phyloP scores from a whole-genome alignment of 495 filamentous ascomycete species.

The Pseudevernia furfuracea region DNA sequence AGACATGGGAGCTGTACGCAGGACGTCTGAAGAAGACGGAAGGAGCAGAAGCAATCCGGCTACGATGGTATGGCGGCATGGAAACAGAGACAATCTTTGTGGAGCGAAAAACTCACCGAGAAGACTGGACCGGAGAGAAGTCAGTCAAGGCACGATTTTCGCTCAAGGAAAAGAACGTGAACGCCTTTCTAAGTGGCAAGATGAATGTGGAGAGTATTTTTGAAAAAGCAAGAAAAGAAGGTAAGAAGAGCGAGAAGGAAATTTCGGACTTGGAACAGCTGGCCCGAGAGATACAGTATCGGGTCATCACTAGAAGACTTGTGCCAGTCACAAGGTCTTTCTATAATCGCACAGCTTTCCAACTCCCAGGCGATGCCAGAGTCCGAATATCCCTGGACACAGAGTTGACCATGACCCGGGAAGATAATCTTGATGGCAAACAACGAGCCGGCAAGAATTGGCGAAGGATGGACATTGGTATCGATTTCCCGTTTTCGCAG shows the following conservation, averaged over 20 bases:
- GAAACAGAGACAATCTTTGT: slow-evolving; percentile 90
- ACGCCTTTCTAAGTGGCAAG: slow-evolving; percentile 74
- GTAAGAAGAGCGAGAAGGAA: slow-evolving; percentile 82
- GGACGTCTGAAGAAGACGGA: slow-evolving; percentile 96
- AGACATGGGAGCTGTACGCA: slow-evolving; percentile 88
- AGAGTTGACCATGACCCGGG: slow-evolving; percentile 85
- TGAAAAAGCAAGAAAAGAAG: slow-evolving; percentile 88
- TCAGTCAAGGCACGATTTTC: slow-evolving; percentile 95
- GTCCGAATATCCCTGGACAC: slow-evolving; percentile 97
- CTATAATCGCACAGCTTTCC: slow-evolving; percentile 96
- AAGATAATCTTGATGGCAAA: slow-evolving; percentile 86
- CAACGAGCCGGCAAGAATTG: slow-evolving; percentile 78
- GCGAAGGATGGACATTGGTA: slow-evolving; percentile 95
- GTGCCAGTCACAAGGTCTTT: slow-evolving; percentile 85
- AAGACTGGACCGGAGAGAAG: slow-evolving; percentile 99
- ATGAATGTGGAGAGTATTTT: slow-evolving; percentile 77
- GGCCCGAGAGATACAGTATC: slow-evolving; percentile 88
- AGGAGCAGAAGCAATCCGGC: slow-evolving; percentile 90
- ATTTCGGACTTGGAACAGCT: slow-evolving; percentile 86
- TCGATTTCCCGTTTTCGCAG: slow-evolving; percentile 91
- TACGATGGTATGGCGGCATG: slow-evolving; percentile 98
- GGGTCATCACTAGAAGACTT: slow-evolving; percentile 73
- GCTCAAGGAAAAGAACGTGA: slow-evolving; percentile 94
- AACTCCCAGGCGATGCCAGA: slow-evolving; percentile 89
- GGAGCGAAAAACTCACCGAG: slow-evolving; percentile 94